Conservation (phyloP, 2,329 filamentous ascomycete genomes). For the Rhinocladiella mackenziei region DNA sequence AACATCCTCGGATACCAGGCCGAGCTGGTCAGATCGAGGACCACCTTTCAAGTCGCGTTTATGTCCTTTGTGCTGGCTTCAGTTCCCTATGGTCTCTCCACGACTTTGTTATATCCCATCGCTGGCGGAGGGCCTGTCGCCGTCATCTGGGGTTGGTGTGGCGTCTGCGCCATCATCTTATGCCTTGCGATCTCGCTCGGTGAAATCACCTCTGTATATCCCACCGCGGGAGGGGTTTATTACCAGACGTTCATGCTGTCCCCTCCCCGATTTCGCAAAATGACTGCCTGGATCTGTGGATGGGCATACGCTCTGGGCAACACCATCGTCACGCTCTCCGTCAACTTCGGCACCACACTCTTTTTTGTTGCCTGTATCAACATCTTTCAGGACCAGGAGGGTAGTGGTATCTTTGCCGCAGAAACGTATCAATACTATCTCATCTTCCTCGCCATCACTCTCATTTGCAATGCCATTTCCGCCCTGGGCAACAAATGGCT, state of each 20-base stretch:
- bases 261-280: conserved; percentile 55
- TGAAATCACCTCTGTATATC: conserved; percentile 72
- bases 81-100: conserved; percentile 69
- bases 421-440: conserved; percentile 46
- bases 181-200: conserved; percentile 67
- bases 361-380: conserved; percentile 54
- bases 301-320: conserved; percentile 77
- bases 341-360: conserved; percentile 67
- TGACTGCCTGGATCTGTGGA: conserved; percentile 67
- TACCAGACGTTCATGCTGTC: conserved; percentile 75
- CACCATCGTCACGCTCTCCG: conserved; percentile 76
- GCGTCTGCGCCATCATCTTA: conserved; percentile 64
- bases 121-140: conserved; percentile 63
- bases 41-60: conserved; percentile 27
- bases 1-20: conserved; percentile 24
- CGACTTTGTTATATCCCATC: conserved; percentile 65
- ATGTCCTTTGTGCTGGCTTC: conserved; percentile 64
- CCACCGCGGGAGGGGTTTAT: conserved; percentile 73
- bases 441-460: conserved; percentile 48
- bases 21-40: conserved; percentile 20
- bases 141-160: conserved; percentile 70
- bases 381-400: conserved; percentile 48
- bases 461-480: conserved; percentile 50
- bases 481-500: conserved; percentile 53
- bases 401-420: conserved; percentile 44